phyloP scores from a whole-genome alignment of 768 basidiomycete genomes.

The Bullera alba region DNA sequence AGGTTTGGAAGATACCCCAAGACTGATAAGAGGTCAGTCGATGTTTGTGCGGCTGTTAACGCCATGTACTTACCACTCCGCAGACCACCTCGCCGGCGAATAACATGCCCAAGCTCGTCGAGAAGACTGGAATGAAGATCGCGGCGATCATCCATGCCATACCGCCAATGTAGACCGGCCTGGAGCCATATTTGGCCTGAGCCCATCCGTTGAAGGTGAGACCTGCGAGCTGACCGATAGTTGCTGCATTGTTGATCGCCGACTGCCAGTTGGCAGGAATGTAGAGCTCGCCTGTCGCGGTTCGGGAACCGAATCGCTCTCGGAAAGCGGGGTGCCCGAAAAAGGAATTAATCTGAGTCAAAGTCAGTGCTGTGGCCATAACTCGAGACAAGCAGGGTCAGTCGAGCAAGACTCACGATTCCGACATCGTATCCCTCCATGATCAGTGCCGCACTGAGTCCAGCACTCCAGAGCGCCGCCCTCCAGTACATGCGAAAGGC shows the following conservation, averaged over 20 bases:
- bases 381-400: not conserved
- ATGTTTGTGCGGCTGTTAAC: too few relatives aligned
- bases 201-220: slow-evolving; percentile 13
- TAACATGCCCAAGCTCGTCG: slow-evolving; percentile 13
- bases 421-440: slow-evolving; percentile 23
- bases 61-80: too few relatives aligned
- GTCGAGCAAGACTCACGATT: slow-evolving; percentile 1
- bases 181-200: slow-evolving; percentile 15
- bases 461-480: not conserved
- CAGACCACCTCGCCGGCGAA: slow-evolving; percentile 16
- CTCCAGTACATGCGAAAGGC: not conserved
- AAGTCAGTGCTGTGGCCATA: not conserved
- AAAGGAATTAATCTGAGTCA: slow-evolving; percentile 11
- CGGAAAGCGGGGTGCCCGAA: slow-evolving; percentile 21
- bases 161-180: slow-evolving; percentile 4
- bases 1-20: slow-evolving; percentile 29
- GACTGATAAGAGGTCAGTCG: too few relatives aligned
- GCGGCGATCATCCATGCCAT: slow-evolving; percentile 11
- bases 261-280: slow-evolving; percentile 17
- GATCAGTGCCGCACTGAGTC: slow-evolving; percentile 9
- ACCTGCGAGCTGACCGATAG: slow-evolving; percentile 17
- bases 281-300: slow-evolving; percentile 8
- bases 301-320: slow-evolving; percentile 11
- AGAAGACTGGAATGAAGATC: slow-evolving; percentile 25
- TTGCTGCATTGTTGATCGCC: slow-evolving; percentile 12